Evolutionary conservation across 805 yeast species (phyloP), one percentile per base, ranked within the genome.

Genomic region (Kluyveromyces lactis): DNA sequence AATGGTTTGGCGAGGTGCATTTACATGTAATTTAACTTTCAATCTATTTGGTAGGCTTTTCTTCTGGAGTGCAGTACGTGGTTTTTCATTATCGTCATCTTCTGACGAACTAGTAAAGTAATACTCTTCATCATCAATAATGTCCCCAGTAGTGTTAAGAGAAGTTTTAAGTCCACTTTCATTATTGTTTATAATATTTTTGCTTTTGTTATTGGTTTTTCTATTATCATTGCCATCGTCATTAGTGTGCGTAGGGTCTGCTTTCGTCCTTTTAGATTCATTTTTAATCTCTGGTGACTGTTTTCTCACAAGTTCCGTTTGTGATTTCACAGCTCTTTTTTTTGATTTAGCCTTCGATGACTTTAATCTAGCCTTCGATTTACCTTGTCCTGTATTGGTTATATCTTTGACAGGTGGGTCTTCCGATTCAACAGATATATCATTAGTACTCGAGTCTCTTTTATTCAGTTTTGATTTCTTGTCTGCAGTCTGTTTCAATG

Each of bases 1-100:
- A 4, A 79, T 64, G 3, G 69, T 57, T 32, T 72, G 78, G 18
- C 64, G 60, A 7, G 75, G 75, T 18, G 63, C 57, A 11, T 55
- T 41, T 3, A 68, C 52, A 3, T 51, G 60, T 7, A 73, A 37
- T 10, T 51, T 61, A 1, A 69, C 39, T 18, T 48, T 54, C 2
- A 66, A 62, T 3, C 49, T 36, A 15, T 48, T 55, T 33, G 35
- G 39, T 29, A 37, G 42, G 13, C 39, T 44, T 18, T 21, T 44
- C 24, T 44, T 38, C 33, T 26, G 52, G 42, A 18, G 36, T n/a
- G 18, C 41, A 11, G 30, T 12, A 39, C 28, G 18, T 16, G 42
- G 38, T 2, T 47, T 50, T 6, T 44, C 51, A 3, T 35, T 38
- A 18, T 60, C 62, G 17, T 53, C 56, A 16, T 56, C 59, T 27